Percentiles rank a stretch among this genome's conserved stretches.
These are phyloP conservation scores for Lenwebbia sp. DNA, from an alignment of 345 rosid species.

Conservation along the genomic window DNA sequence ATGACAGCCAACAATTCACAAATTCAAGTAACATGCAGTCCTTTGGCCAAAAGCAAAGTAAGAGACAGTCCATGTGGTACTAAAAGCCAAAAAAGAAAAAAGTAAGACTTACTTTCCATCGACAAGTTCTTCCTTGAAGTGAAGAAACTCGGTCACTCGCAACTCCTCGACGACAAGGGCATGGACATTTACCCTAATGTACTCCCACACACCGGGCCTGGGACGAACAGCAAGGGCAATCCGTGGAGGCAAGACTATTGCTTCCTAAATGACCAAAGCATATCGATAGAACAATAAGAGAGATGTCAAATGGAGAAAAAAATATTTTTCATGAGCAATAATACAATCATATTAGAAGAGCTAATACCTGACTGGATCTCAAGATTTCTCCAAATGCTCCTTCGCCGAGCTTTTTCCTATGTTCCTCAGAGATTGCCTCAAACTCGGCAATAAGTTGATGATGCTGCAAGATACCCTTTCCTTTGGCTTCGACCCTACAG, in stretches of 20 bases:
- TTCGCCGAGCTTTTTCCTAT: slow-evolving; percentile 34
- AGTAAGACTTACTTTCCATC: slow-evolving; percentile 52
- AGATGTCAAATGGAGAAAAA: neutral
- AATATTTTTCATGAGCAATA: neutral
- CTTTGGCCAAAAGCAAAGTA: neutral
- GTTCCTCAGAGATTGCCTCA: slow-evolving; percentile 50
- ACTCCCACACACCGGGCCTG: slow-evolving; percentile 29
- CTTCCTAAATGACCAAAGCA: slow-evolving; percentile 36
- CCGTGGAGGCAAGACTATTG: slow-evolving; percentile 23
- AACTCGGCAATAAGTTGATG: slow-evolving; percentile 71
- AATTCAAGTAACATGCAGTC: neutral
- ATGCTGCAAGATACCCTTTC: slow-evolving; percentile 74
- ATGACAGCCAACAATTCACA: neutral
- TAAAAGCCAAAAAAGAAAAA: neutral
- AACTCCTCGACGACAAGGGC: slow-evolving; percentile 84
- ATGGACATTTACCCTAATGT: slow-evolving; percentile 30
- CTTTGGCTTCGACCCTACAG: slow-evolving; percentile 63
- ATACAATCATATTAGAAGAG: neutral
- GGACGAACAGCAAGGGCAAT: slow-evolving; percentile 22
- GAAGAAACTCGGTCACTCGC: slow-evolving; percentile 67
- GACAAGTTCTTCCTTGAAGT: slow-evolving; percentile 93
- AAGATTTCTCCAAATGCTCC: slow-evolving; percentile 63
- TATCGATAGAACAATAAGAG: neutral
- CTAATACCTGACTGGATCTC: slow-evolving; percentile 52
- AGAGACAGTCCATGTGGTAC: neutral